Conservation (phyloP, 805 yeast species). For the Myxozyma vanderwaltii region DNA sequence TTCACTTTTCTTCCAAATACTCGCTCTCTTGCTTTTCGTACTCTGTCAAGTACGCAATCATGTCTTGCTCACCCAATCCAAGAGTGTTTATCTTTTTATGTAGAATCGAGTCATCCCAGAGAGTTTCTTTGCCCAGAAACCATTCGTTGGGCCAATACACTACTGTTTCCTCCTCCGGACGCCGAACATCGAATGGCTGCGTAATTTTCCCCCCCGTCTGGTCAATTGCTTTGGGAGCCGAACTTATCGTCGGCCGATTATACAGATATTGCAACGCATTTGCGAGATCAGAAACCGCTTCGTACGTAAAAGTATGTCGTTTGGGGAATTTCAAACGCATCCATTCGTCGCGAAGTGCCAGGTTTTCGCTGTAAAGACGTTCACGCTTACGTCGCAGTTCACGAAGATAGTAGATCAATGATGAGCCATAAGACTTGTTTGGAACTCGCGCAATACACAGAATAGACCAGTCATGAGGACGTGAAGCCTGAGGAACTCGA, state of each 20-base stretch:
- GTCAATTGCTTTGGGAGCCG: not conserved
- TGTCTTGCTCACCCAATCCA: slow-evolving; percentile 19
- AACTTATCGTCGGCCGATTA: slow-evolving; percentile 14
- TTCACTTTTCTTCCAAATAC: not conserved
- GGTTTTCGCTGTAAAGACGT: slow-evolving; percentile 15
- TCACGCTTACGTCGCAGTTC: slow-evolving; percentile 32
- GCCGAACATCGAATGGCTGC: slow-evolving; percentile 28
- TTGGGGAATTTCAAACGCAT: slow-evolving; percentile 25
- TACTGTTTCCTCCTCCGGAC: slow-evolving; percentile 18
- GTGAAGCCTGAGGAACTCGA: slow-evolving; percentile 17
- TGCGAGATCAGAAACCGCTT: slow-evolving; percentile 30
- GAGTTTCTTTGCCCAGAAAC: slow-evolving; percentile 26
- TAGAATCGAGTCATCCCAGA: slow-evolving; percentile 20
- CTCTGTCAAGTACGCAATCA: slow-evolving; percentile 3
- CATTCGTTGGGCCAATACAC: slow-evolving; percentile 31
- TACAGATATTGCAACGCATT: slow-evolving; percentile 30
- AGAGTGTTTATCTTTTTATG: slow-evolving; percentile 18
- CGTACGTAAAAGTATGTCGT: slow-evolving; percentile 23
- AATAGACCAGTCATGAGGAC: slow-evolving; percentile 29
- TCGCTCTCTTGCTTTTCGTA: slow-evolving; percentile 3
- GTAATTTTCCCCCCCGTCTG: not conserved
- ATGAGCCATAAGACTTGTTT: slow-evolving; percentile 1
- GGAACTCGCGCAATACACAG: slow-evolving; percentile 30
- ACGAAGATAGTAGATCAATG: slow-evolving; percentile 16
- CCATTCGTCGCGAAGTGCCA: slow-evolving; percentile 15